Evolutionary conservation across 83 land plant species (phyloP).

Genomic region (Diphasiastrum complanatum): DNA sequence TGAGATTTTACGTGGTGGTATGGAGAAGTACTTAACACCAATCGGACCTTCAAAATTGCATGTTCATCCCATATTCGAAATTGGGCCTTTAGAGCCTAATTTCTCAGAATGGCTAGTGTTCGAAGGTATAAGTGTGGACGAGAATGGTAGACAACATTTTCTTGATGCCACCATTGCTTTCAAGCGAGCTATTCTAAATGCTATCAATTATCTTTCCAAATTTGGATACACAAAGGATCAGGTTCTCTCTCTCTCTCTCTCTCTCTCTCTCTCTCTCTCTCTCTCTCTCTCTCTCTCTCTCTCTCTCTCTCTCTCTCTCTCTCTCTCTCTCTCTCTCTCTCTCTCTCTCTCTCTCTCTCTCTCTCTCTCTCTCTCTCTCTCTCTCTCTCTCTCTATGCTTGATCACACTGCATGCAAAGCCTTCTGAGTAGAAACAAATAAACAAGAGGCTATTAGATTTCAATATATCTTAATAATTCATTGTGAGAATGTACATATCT

Average conservation of each 20-base stretch:
- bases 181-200: constrained; percentile 83
- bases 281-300: no score
- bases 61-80: constrained; percentile 87
- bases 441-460: neutral
- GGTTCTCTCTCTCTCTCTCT: no score
- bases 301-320: no score
- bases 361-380: no score
- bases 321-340: no score
- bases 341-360: no score
- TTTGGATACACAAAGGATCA: constrained; percentile 89
- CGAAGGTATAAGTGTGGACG: constrained; percentile 90
- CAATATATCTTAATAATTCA: no score
- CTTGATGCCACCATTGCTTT: constrained; percentile 85
- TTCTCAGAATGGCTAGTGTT: constrained; percentile 90
- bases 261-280: no score
- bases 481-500: no score
- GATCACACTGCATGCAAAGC: neutral
- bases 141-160: constrained; percentile 76
- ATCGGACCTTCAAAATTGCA: constrained; percentile 89
- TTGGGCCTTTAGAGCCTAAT: constrained; percentile 82
- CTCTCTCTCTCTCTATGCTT: no score
- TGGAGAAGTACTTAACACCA: constrained; percentile 81
- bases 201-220: constrained; percentile 73
- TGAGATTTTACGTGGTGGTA: constrained; percentile 76
- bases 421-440: no score